Evolutionary conservation across 306 rosid species (phyloP).

Genomic region (Sophora flavescens): DNA sequence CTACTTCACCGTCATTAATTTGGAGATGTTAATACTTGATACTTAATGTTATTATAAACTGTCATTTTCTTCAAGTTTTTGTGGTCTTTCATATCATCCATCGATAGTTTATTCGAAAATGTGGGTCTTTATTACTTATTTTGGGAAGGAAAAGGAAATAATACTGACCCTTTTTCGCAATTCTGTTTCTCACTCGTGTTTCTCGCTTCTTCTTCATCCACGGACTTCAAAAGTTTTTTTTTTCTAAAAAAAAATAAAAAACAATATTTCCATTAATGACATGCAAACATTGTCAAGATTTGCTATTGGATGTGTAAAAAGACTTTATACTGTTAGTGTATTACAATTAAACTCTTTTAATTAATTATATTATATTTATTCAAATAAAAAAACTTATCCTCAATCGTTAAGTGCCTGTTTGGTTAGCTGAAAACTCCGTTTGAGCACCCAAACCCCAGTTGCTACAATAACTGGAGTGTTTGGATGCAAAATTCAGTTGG

Average conservation of each 20-base stretch:
- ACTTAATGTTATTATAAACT: not conserved
- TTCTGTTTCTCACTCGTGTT: conserved; percentile 18
- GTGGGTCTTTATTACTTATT: not conserved
- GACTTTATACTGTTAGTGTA: no score
- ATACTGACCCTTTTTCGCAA: conserved; percentile 10
- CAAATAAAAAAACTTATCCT: no score
- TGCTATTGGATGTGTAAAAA: no score
- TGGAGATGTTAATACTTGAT: not conserved
- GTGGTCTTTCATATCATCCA: conserved; percentile 42
- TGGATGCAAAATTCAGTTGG: no score
- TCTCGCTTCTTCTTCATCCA: not conserved
- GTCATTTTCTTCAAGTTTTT: conserved; percentile 47
- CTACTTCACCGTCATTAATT: conserved; percentile 30
- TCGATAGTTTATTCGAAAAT: conserved; percentile 12
- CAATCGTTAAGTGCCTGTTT: no score
- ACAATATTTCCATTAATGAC: not conserved
- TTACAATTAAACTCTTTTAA: no score
- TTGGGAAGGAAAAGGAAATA: conserved; percentile 38
- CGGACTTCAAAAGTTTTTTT: not conserved
- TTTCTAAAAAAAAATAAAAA: not conserved
- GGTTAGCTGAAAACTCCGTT: no score
- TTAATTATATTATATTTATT: no score
- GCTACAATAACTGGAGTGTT: no score
- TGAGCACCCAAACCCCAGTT: no score
- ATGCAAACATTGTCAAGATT: no score